phyloP scores from a whole-genome alignment of 305 asterid species.

The Fraxinus sp. region DNA sequence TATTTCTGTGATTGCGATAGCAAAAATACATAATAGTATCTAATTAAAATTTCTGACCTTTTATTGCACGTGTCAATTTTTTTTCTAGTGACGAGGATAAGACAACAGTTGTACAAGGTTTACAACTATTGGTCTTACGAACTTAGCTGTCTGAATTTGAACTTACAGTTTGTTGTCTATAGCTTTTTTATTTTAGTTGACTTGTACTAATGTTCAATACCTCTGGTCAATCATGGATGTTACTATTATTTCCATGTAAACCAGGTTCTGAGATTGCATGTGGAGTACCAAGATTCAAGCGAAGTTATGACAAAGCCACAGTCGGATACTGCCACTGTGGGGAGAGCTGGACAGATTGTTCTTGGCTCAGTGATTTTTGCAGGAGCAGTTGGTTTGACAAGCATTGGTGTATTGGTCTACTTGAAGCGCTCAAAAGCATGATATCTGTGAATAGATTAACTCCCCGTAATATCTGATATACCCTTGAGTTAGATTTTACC shows the following conservation, averaged over 20 bases:
- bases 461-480: neutral
- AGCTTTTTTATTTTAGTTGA: neutral
- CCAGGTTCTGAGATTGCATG: constrained; percentile 77
- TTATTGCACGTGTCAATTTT: neutral
- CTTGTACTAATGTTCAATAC: neutral
- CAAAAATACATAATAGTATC: neutral
- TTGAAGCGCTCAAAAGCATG: constrained; percentile 59
- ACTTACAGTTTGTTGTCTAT: neutral
- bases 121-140: neutral
- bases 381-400: constrained; percentile 61
- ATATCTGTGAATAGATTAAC: constrained; percentile 11
- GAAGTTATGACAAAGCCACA: constrained; percentile 26
- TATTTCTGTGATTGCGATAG: too few relatives aligned
- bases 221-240: constrained; percentile 7
- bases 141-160: neutral
- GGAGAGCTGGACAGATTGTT: constrained; percentile 32
- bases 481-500: neutral
- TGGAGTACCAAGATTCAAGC: constrained; percentile 39
- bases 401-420: constrained; percentile 63
- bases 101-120: constrained; percentile 6
- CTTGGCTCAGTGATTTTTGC: constrained; percentile 51
- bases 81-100: neutral
- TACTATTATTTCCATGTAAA: constrained; percentile 5
- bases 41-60: neutral
- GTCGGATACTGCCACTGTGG: constrained; percentile 22